These are phyloP conservation scores for Tylopilus subfusipes DNA, from an alignment of 768 basidiomycete genomes.

Conservation along the genomic window DNA sequence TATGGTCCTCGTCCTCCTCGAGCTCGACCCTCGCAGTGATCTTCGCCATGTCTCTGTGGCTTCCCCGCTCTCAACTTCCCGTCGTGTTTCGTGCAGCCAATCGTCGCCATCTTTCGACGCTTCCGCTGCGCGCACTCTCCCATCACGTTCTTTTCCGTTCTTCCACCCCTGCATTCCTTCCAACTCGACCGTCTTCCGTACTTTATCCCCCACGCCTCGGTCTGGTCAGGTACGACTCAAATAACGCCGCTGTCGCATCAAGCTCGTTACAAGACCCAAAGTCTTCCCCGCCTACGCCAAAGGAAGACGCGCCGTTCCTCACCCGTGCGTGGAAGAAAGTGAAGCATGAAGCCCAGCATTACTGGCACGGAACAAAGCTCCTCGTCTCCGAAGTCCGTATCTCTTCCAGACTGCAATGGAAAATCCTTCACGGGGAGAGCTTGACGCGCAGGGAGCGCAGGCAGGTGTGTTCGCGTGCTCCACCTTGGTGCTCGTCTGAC, in stretches of 20 bases:
- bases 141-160: conserved; percentile 13
- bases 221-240: conserved; percentile 15
- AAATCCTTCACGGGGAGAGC: conserved; percentile 86
- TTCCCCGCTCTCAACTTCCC: conserved; percentile 53
- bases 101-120: conserved; percentile 10
- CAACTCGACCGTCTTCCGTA: conserved; percentile 28
- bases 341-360: conserved; percentile 94
- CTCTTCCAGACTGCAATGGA: conserved; percentile 81
- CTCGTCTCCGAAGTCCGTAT: conserved; percentile 94
- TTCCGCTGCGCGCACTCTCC: conserved; percentile 7
- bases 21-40: too few relatives aligned
- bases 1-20: not conserved
- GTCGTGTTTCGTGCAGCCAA: conserved; percentile 38
- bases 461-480: conserved; percentile 54
- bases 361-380: conserved; percentile 95
- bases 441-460: conserved; percentile 91
- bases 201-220: conserved; percentile 12
- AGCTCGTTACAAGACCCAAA: conserved; percentile 40
- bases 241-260: conserved; percentile 5
- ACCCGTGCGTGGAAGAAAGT: conserved; percentile 85
- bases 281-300: conserved; percentile 46
- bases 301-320: conserved; percentile 44
- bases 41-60: conserved; percentile 68
- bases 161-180: conserved; percentile 13
- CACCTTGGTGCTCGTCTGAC: conserved; percentile 1